These are phyloP conservation scores for Elsinoe perseae DNA, from an alignment of 2,329 filamentous ascomycete genomes.

Conservation along the genomic window DNA sequence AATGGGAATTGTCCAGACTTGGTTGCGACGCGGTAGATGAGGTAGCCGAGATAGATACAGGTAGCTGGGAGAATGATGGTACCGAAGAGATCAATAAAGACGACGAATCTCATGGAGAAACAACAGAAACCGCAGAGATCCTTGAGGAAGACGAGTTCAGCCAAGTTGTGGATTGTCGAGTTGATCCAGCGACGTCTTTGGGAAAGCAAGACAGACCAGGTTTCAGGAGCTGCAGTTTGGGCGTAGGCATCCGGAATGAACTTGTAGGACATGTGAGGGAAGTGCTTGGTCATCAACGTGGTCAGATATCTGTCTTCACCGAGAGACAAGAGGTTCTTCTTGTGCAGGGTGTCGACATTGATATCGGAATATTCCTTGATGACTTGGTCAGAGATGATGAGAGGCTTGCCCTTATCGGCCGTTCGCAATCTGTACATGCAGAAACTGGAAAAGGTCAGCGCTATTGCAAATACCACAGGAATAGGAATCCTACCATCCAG, in stretches of 20 bases:
- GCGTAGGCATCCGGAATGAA: conserved; percentile 91
- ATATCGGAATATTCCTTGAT: conserved; percentile 84
- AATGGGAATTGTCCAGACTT: conserved; percentile 67
- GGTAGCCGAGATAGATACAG: conserved; percentile 74
- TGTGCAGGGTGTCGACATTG: conserved; percentile 87
- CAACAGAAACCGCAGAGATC: conserved; percentile 98
- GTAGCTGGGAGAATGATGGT: conserved; percentile 88
- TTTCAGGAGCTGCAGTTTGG: conserved; percentile 86
- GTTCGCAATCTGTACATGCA: conserved; percentile 96
- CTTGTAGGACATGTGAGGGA: conserved; percentile 92
- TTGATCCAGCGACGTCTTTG: conserved; percentile 99
- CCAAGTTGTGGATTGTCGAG: conserved; percentile 93
- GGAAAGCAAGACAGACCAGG: conserved; percentile 90
- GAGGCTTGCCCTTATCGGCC: conserved; percentile 83
- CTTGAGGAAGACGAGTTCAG: conserved; percentile 79
- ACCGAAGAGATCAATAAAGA: conserved; percentile 87
- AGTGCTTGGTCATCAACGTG: conserved; percentile 96
- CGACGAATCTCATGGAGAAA: conserved; percentile 95
- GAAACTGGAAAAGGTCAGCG: conserved; percentile 57
- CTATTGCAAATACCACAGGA: too few relatives aligned
- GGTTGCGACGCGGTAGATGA: conserved; percentile 71
- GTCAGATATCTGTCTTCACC: conserved; percentile 97
- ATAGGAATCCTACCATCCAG: conserved; percentile 97
- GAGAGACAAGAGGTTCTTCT: conserved; percentile 85
- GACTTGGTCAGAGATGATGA: conserved; percentile 85